These are phyloP conservation scores for Pyrenophora tritici-repentis DNA, from an alignment of 2,329 filamentous ascomycete genomes.

Conservation along the genomic window DNA sequence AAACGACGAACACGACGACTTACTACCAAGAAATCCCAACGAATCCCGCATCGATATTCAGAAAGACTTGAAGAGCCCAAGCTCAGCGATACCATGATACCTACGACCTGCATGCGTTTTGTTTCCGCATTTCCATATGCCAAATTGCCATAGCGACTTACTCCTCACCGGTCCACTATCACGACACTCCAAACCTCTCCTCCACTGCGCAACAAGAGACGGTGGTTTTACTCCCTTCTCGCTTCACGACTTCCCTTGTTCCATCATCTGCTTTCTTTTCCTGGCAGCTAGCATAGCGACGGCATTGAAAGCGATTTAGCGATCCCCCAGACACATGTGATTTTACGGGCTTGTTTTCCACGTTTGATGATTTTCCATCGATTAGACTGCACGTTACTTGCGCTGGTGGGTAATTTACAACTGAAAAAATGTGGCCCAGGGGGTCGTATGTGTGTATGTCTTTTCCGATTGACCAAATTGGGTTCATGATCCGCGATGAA, in stretches of 20 bases:
- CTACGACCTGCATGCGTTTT: constrained; percentile 18
- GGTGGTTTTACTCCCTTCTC: background rate
- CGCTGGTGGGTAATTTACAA: background rate
- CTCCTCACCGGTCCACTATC: background rate
- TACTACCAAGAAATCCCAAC: constrained; percentile 1
- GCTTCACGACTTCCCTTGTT: constrained; percentile 8
- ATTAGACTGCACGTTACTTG: constrained; percentile 6
- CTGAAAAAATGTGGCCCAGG: background rate
- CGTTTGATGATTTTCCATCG: constrained; percentile 1
- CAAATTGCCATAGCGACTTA: background rate
- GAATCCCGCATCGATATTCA: constrained; percentile 6
- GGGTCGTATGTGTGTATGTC: background rate
- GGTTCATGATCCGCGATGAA: background rate
- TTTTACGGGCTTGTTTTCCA: constrained; percentile 10
- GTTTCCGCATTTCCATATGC: constrained; percentile 1
- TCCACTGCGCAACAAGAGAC: background rate
- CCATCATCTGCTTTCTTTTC: constrained; percentile 26
- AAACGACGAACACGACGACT: constrained; percentile 18
- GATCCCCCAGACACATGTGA: constrained; percentile 10
- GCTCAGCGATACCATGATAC: constrained; percentile 43
- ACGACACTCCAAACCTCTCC: background rate
- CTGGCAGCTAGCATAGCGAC: constrained; percentile 43
- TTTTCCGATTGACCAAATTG: constrained; percentile 1
- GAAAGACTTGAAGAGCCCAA: constrained; percentile 46
- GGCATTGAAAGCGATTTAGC: constrained; percentile 43